phyloP scores from a whole-genome alignment of 768 basidiomycete species.

The Chalciporus sphaerocephalus region DNA sequence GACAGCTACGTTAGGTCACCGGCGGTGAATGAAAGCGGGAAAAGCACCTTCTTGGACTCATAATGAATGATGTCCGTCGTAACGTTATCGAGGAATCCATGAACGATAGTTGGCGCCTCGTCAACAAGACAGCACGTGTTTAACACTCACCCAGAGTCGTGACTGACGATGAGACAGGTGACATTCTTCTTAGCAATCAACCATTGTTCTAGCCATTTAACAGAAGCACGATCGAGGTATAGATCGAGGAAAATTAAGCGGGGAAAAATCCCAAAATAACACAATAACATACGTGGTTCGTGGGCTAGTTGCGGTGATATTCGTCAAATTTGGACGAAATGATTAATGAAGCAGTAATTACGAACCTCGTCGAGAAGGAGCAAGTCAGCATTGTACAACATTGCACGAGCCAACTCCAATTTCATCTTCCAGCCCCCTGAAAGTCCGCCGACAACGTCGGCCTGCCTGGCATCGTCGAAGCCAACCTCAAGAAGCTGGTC shows the following conservation, averaged over 20 bases:
- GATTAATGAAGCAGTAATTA: conserved; percentile 19
- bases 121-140: conserved; percentile 4
- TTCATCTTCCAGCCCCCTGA: conserved; percentile 99
- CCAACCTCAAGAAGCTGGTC: conserved; percentile 84
- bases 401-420: conserved; percentile 90
- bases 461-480: conserved; percentile 82
- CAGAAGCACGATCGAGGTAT: conserved; percentile 78
- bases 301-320: conserved; percentile 54
- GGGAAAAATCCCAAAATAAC: conserved; percentile 16
- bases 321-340: conserved; percentile 16
- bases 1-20: conserved; percentile 11
- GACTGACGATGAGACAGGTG: conserved; percentile 91
- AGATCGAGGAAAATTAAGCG: conserved; percentile 18
- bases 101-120: conserved; percentile 5
- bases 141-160: conserved; percentile 85
- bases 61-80: conserved; percentile 98
- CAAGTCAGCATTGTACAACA: conserved; percentile 91
- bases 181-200: conserved; percentile 75
- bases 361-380: conserved; percentile 79
- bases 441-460: conserved; percentile 79
- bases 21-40: conserved; percentile 13
- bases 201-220: conserved; percentile 90
- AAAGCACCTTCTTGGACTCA: conserved; percentile 78
- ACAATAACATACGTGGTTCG: conserved; percentile 70
- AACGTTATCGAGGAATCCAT: conserved; percentile 87